These are phyloP conservation scores for Chenopodium album DNA, from an alignment of 148 eudicot species.

Conservation along the genomic window DNA sequence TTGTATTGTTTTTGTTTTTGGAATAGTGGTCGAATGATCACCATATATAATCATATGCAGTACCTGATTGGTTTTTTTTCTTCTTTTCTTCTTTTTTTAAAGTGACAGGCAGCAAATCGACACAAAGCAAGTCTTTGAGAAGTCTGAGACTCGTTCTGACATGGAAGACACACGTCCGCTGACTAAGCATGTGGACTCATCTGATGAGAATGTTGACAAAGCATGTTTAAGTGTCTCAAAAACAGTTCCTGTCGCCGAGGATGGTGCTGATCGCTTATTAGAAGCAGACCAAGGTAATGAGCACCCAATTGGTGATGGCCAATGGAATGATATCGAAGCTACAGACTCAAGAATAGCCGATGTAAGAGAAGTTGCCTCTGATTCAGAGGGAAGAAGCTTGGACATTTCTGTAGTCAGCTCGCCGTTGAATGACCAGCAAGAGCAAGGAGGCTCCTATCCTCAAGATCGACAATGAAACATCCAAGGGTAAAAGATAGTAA, in stretches of 20 bases:
- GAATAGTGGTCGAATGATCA: not conserved
- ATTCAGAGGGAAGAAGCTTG: slow-evolving; percentile 54
- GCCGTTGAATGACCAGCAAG: slow-evolving; percentile 45
- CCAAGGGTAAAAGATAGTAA: not conserved
- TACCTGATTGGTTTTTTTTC: slow-evolving; percentile 1
- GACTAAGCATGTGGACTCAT: slow-evolving; percentile 85
- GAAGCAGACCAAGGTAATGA: slow-evolving; percentile 46
- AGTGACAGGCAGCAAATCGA: slow-evolving; percentile 70
- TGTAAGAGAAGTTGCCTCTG: slow-evolving; percentile 71
- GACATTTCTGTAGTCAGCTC: slow-evolving; percentile 74
- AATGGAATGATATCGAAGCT: slow-evolving; percentile 89
- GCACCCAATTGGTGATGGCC: slow-evolving; percentile 57
- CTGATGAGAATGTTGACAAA: slow-evolving; percentile 87
- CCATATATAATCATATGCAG: not conserved
- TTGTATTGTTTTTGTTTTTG: not conserved
- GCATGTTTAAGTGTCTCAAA: slow-evolving; percentile 75
- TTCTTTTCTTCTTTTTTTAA: not conserved
- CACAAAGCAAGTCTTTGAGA: slow-evolving; percentile 64
- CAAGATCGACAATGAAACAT: slow-evolving; percentile 11
- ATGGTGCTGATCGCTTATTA: slow-evolving; percentile 37
- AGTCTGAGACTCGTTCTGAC: slow-evolving; percentile 63
- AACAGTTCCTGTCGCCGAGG: slow-evolving; percentile 52
- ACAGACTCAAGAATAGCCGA: slow-evolving; percentile 86
- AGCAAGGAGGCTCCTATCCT: slow-evolving; percentile 30
- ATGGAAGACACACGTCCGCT: slow-evolving; percentile 45